phyloP scores from a whole-genome alignment of 495 filamentous ascomycete species.

The Halenospora varia region DNA sequence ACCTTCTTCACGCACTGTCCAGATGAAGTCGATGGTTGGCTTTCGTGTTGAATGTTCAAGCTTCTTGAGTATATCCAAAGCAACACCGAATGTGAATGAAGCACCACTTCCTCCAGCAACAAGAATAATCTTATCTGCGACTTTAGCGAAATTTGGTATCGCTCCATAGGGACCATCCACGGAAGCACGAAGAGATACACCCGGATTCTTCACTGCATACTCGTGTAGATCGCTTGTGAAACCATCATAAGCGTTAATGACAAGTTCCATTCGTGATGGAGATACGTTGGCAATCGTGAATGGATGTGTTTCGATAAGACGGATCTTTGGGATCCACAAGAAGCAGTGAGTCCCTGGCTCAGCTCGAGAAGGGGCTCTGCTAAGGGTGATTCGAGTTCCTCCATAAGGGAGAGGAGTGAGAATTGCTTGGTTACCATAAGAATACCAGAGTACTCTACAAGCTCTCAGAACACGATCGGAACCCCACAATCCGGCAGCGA shows the following conservation, averaged over 20 bases:
- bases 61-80: constrained; percentile 45
- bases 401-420: constrained; percentile 51
- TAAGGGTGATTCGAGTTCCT: constrained; percentile 51
- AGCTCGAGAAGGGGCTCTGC: constrained; percentile 39
- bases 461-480: constrained; percentile 48
- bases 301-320: constrained; percentile 53
- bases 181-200: constrained; percentile 41
- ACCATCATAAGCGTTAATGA: constrained; percentile 51
- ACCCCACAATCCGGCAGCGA: constrained; percentile 45
- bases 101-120: constrained; percentile 57
- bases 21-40: constrained; percentile 48
- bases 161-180: constrained; percentile 58
- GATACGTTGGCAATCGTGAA: constrained; percentile 54
- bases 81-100: constrained; percentile 53
- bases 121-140: constrained; percentile 54
- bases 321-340: constrained; percentile 55
- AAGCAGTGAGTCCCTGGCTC: constrained; percentile 57
- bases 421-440: constrained; percentile 50
- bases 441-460: constrained; percentile 42
- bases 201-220: constrained; percentile 45
- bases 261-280: constrained; percentile 42
- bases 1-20: constrained; percentile 48
- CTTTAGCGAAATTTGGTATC: constrained; percentile 49
- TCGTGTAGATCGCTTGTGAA: constrained; percentile 52
- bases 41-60: constrained; percentile 38